Base-by-base conservation (phyloP, 176 grass and related monocot species). In the Carex littledalei region DNA sequence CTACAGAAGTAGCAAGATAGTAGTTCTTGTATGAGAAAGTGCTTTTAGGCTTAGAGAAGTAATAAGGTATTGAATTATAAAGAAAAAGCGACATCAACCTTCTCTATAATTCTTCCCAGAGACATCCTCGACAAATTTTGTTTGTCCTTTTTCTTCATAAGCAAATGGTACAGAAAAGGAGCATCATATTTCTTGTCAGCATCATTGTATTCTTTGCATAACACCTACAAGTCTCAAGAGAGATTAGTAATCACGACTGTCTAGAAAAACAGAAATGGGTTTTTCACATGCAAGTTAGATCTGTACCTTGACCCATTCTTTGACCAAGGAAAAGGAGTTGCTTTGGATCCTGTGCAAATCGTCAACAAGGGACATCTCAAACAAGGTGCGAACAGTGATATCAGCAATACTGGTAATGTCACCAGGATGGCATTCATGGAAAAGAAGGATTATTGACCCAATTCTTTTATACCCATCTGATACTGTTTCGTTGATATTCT, bases 231-330 rank as follows among this genome's bases (percentile, higher is more conserved):
- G 84, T 59, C 15, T 50, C 67, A 79, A 65, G 22, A 78, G 88
- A 85, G 55, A 39, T 43, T 85, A 84, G 34, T 83, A 56, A 75
- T 60, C 24, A 81, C 11, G 72, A 74, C 57, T 71, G 77, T 39
- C 17, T 50, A 41, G 43, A 34, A 68, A 84, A 49, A 54, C 18
- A 85, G 64, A 70, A 70, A 70, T 20, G 8, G 16, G 35, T 18
- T 59, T 21, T 21, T 34, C 74, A 21, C 39, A 16, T 49, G 68
- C 1, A 81, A 72, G 55, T 67, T n/a, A 24, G 6, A 45, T 82
- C 4, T 78, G 17, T 85, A 98, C 95, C 95, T 98, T 98, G 84
- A 93, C 89, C 95, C 93, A 98, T 60, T 85, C 73, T 69, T 91
- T 86, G 80, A 94, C 76, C 76, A 98, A 92, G 63, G 55, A 54